Evolutionary conservation across 345 rosid genomes (phyloP), one percentile per base, ranked within the genome.

Genomic region (Eucalyptus marginata): DNA sequence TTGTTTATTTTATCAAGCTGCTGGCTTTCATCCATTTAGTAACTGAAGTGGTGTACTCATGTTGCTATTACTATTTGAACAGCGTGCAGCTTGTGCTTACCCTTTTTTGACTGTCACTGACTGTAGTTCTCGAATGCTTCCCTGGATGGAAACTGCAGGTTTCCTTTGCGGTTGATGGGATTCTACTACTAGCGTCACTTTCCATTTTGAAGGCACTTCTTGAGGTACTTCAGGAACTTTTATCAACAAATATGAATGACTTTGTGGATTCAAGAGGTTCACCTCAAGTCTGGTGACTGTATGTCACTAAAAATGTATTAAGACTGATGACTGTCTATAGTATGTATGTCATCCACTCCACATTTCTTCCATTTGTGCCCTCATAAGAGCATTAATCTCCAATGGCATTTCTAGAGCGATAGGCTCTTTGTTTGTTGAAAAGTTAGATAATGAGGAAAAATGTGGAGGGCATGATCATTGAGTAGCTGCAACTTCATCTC

Each of bases 161-260:
- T 25, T 96, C 94, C 44, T 97, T 96, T 95, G 97, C 95, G 40
- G 98, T 96, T 87, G 99, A 97, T 91, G 98, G 98, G 89, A 90
- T 95, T 86, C 93, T 97, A 90, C 88, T 96, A 31, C 89, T 97
- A 89, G 95, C 96, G 88, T 94, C 93, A 81, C 94, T 97, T 87
- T 95, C 97, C 36, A 93, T 95, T 71, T 89, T 93, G 51, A 95
- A 92, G 91, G 95, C 99, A 47, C 93, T 96, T 91, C 97, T 95
- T 86, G 94, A 95, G 98, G 98, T 95, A 93, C 52, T 89, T 64
- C 5, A 76, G 27, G 3, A 46, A 89, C 36, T 81, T 24, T 56
- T 47, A 10, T 54, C 49, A 40, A 22, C 83, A 40, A 40, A 76
- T 76, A 24, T 76, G 15, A 22, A 76, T 36, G 43, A 36, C 83